Percentiles rank a stretch among this genome's conserved stretches.
These are phyloP conservation scores for Leptodermis oblonga DNA, from an alignment of 257 asterid genomes.

Conservation along the genomic window DNA sequence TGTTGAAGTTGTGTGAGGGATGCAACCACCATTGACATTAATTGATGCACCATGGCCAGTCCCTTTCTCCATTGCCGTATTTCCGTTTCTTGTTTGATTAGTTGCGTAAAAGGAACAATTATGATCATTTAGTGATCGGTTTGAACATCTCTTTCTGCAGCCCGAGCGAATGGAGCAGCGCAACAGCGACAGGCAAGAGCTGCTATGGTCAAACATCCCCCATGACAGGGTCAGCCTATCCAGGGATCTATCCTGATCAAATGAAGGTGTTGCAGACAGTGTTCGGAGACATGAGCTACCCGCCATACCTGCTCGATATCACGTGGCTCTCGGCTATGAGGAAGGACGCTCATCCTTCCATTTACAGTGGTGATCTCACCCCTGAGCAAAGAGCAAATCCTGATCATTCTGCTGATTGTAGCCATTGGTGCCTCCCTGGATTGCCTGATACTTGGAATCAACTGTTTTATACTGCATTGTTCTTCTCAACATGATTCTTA, in stretches of 20 bases:
- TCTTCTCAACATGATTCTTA: constrained; percentile 28
- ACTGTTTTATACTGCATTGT: constrained; percentile 63
- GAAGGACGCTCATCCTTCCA: constrained; percentile 94
- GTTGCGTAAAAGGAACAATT: background rate
- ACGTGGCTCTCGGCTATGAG: constrained; percentile 87
- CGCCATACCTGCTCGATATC: constrained; percentile 76
- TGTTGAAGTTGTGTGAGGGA: background rate
- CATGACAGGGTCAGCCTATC: constrained; percentile 37
- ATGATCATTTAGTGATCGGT: background rate
- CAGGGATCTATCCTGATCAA: constrained; percentile 54
- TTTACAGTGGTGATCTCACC: constrained; percentile 75
- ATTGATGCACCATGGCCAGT: background rate
- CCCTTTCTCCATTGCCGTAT: constrained; percentile 3
- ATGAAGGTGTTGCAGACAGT: constrained; percentile 57
- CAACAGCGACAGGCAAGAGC: constrained; percentile 49
- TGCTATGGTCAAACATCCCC: constrained; percentile 90
- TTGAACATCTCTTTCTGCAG: constrained; percentile 33
- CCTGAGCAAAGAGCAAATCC: constrained; percentile 77
- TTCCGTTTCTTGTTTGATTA: background rate
- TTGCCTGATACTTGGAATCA: constrained; percentile 98
- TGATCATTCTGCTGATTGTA: constrained; percentile 82
- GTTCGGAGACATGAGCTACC: constrained; percentile 52
- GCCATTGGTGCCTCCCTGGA: constrained; percentile 99
- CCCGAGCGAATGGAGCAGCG: constrained; percentile 72
- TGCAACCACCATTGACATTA: background rate